Evolutionary conservation across 768 basidiomycete genomes (phyloP), one percentile per base, ranked within the genome.

Genomic region (Suillus sp.): DNA sequence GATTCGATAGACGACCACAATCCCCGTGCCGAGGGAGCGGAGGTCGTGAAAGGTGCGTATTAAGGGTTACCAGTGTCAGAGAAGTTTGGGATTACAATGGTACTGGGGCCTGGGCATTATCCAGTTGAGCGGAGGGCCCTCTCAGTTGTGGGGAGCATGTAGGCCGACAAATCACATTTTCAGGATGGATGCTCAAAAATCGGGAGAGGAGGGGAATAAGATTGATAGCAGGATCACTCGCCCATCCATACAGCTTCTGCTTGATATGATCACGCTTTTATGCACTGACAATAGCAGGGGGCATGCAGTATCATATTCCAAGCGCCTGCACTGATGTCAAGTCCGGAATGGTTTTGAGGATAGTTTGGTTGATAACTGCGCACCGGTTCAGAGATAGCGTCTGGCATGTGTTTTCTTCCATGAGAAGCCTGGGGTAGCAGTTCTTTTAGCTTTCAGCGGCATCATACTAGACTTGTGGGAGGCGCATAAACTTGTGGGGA

Each of bases 321-420:
- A 16, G 20, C n/a, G 4, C 65, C 61, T 5, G 42, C 25, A 20
- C 62, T 45, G 13, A 48, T 25, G 14, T 22, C 2, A 11, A 56
- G 5, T 40, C 43, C 9, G 64, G 25, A 20, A 50, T 32, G 13
- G 38, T 65, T 8, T n/a, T 59, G 64, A 72, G 65, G 42, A 85
- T 74, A 35, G 86, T 89, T 59, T 86, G 81, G 70, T 96, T 98
- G 65, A 96, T 79, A 7, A 95, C 91, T 10, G 91, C 80, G 73
- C 96, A 96, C 96, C 96, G 97, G 59, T 96, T 96, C 97, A 2
- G 91, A 91, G 2, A 97, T 81, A 0, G 96, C 94, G 66, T 99
- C 96, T 1, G 96, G 96, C 59, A 96, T 89, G 16, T 42, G 14
- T 16, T 16, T 40, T 5, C 5, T 40, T 6, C 16, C 7, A 34